These are phyloP conservation scores for Artemisia tridentata DNA, from an alignment of 129 eudicot genomes.

Conservation along the genomic window DNA sequence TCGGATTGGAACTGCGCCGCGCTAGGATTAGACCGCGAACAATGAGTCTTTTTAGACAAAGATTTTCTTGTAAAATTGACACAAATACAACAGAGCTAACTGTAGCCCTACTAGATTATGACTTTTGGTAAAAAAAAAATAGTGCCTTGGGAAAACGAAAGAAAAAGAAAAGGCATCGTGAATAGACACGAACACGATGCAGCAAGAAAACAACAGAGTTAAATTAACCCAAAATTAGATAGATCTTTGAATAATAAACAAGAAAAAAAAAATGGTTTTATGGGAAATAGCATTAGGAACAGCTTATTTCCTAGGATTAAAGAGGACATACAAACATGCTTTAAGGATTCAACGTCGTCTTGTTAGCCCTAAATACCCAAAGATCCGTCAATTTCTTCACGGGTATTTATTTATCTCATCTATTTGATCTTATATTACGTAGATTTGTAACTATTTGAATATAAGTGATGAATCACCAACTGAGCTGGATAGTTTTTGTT, in stretches of 20 bases:
- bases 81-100: too few species aligned
- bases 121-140: too few species aligned
- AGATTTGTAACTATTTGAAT: background rate
- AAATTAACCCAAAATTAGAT: too few species aligned
- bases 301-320: slow-evolving; percentile 84
- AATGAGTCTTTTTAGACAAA: too few species aligned
- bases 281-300: slow-evolving; percentile 90
- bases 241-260: background rate
- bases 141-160: slow-evolving; percentile 28
- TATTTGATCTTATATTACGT: background rate
- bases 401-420: slow-evolving; percentile 34
- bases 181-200: background rate
- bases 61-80: too few species aligned
- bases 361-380: slow-evolving; percentile 56
- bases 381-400: slow-evolving; percentile 58
- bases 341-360: slow-evolving; percentile 69
- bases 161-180: background rate
- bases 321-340: slow-evolving; percentile 61
- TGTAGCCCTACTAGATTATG: too few species aligned
- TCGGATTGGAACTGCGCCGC: too few species aligned
- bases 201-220: too few species aligned
- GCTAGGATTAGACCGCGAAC: too few species aligned
- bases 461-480: too few species aligned
- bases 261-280: slow-evolving; percentile 55
- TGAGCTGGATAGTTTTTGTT: too few species aligned